A percentile compares a stretch with the other conserved stretches of the same genome.
Evolutionary conservation across 805 yeast genomes (phyloP).

Genomic region (Wickerhamiella sorbophila): DNA sequence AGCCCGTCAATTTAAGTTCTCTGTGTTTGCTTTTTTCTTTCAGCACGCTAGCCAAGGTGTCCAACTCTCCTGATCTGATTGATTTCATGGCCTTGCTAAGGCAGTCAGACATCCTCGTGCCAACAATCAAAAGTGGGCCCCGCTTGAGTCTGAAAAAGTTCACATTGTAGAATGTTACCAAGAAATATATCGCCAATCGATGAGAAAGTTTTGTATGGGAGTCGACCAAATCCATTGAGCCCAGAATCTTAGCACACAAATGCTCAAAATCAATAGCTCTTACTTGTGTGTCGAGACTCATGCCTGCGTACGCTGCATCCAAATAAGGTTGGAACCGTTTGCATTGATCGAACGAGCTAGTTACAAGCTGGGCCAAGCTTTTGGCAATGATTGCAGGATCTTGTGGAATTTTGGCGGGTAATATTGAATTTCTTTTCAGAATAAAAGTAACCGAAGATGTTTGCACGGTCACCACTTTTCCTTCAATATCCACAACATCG

Average conservation of each 20-base stretch:
- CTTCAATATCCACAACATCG: conserved; percentile 9
- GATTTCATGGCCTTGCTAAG: background rate
- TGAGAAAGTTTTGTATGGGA: background rate
- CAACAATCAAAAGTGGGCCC: conserved; percentile 9
- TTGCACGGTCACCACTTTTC: conserved; percentile 3
- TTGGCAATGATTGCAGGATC: background rate
- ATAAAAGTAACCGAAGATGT: conserved; percentile 8
- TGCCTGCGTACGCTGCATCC: conserved; percentile 8
- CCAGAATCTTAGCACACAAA: background rate
- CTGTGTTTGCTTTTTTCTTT: too few relatives aligned
- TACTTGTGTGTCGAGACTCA: conserved; percentile 1
- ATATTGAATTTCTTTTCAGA: too few relatives aligned
- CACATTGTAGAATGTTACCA: conserved; percentile 8
- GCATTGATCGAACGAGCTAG: background rate
- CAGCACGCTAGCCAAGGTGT: conserved; percentile 8
- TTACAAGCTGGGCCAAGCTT: background rate
- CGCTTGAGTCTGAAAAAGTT: conserved; percentile 9
- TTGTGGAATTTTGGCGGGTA: conserved; percentile 4
- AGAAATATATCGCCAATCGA: conserved; percentile 10
- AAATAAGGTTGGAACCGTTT: conserved; percentile 2
- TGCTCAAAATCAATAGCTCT: conserved; percentile 11
- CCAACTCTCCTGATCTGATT: conserved; percentile 12
- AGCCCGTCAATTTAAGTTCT: background rate
- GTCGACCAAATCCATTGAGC: background rate
- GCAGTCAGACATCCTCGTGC: background rate